Percentiles rank a stretch among this genome's conserved stretches.
Conservation (phyloP, 2,329 filamentous ascomycete genomes). For the Microsporum ferrugineum region DNA sequence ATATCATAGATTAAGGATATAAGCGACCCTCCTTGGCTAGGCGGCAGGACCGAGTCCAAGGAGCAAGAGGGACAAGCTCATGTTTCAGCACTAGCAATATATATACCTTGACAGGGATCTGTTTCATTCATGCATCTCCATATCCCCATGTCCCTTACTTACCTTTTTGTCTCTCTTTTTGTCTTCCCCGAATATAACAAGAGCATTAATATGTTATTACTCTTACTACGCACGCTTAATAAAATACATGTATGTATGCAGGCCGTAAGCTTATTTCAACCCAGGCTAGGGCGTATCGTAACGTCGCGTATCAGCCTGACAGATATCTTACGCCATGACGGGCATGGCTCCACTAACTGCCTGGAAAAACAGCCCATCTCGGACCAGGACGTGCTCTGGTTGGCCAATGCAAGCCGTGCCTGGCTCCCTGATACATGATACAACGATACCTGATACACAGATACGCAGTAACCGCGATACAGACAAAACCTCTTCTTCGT, state of each 20-base stretch:
- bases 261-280: neutral
- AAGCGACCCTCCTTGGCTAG: too few relatives aligned
- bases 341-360: neutral
- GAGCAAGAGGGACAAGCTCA: too few relatives aligned
- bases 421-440: neutral
- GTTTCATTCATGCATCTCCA: too few relatives aligned
- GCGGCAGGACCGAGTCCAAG: too few relatives aligned
- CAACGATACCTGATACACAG: neutral
- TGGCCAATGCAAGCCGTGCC: neutral
- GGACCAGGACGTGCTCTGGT: neutral
- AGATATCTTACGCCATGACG: neutral
- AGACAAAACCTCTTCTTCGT: neutral
- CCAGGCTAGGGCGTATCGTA: neutral
- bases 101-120: too few relatives aligned
- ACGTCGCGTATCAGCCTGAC: neutral
- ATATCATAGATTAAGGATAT: too few relatives aligned
- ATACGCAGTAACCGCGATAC: neutral
- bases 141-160: too few relatives aligned
- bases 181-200: too few relatives aligned
- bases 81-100: too few relatives aligned
- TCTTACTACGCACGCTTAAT: too few relatives aligned
- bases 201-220: too few relatives aligned
- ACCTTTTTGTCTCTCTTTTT: too few relatives aligned
- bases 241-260: neutral
- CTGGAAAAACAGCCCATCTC: neutral